Conservation (phyloP, 257 asterid species). For the Gentiana straminea region DNA sequence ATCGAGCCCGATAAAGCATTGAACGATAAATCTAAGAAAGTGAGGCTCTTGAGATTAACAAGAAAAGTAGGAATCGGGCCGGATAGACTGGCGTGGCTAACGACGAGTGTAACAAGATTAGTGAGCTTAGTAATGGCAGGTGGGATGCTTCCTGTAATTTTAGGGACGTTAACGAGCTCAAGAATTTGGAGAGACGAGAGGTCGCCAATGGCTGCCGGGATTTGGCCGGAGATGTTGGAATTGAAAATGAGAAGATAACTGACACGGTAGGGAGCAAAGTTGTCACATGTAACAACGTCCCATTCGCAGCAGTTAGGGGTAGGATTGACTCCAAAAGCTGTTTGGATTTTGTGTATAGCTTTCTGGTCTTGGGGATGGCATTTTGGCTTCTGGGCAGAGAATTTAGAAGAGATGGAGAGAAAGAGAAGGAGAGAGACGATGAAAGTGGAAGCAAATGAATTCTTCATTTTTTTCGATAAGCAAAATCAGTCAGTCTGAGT, state of each 20-base stretch:
- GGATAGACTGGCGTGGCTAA: no score
- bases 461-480: constrained; percentile 5
- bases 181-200: constrained; percentile 2
- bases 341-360: constrained; percentile 39
- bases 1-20: no score
- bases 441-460: constrained; percentile 1
- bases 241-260: constrained; percentile 15
- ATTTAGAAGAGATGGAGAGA: constrained; percentile 3
- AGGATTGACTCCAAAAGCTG: constrained; percentile 25
- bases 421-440: constrained; percentile 11
- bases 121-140: no score
- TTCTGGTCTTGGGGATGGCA: constrained; percentile 54
- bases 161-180: no score
- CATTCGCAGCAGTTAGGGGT: constrained; percentile 45
- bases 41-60: no score
- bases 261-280: constrained; percentile 25
- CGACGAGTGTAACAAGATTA: no score
- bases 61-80: no score
- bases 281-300: constrained; percentile 30
- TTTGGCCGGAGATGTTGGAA: constrained; percentile 31
- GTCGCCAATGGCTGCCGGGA: constrained; percentile 37
- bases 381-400: constrained; percentile 7
- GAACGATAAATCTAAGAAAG: no score
- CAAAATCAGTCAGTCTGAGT: no score
- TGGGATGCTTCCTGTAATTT: constrained; percentile 1